Evolutionary conservation across 2,329 filamentous ascomycete genomes (phyloP), one percentile per base, ranked within the genome.

Genomic region (Hypoxylon rubiginosum): DNA sequence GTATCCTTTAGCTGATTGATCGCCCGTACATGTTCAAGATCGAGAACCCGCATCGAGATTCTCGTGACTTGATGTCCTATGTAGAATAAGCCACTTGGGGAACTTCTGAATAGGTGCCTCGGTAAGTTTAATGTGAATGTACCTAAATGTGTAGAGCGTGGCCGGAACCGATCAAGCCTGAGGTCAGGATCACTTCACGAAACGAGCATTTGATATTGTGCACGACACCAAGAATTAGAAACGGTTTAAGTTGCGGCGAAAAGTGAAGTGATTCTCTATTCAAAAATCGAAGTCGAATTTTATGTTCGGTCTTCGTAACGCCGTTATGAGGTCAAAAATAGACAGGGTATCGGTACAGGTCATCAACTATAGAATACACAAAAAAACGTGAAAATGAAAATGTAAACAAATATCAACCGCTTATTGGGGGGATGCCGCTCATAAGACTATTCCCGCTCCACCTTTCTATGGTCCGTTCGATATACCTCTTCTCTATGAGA

Each of bases 341-440:
- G 30, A 64, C 66, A 72, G 72, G 72, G 72, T 73, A 73, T 73
- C 72, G 49, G 67, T 68, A 72, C 58, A 66, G 65, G 41, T 50
- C 57, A 60, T 61, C 58, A 66, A 62, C 52, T 61, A 68, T 59
- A 68, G 52, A 58, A 67, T 65, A 67, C 62, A 65, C 49, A 62
- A 50, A 49, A 50, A 43, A 53, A 26, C 21, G 32, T 53, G 28
- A 50, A 58, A 57, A 53, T 52, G 30, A 56, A 41, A 39, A 36
- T 36, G 10, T 1, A 11, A 32, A 36, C 61, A 56, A 49, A 21
- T 15, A 26, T 13, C 32, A 28, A 43, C 59, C 34, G 50, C 51
- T 55, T 51, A 15, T 48, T 21, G 45, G 45, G 45, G 45, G 24
- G 10, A 48, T 48, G 45, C 45, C 4, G 9, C 45, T 9, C 15